Conservation (phyloP, 441 rosid species). For the Dalechampia spathulata region DNA sequence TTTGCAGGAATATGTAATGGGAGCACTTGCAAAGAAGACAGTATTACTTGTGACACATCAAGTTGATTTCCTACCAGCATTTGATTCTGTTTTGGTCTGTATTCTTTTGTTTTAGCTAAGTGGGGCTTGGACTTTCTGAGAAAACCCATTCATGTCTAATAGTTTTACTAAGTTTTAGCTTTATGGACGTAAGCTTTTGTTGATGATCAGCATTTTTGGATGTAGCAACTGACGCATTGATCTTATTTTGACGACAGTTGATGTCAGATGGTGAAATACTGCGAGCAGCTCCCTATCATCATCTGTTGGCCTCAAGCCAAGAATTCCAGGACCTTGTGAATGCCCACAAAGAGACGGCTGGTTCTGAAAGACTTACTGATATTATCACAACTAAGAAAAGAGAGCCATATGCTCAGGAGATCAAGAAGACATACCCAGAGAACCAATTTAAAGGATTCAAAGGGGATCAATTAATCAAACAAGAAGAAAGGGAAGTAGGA, state of each 20-base stretch:
- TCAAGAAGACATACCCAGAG: slow-evolving; percentile 37
- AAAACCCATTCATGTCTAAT: too few species aligned
- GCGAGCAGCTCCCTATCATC: slow-evolving; percentile 66
- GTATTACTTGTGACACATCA: slow-evolving; percentile 91
- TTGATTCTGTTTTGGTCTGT: slow-evolving; percentile 78
- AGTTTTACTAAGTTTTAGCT: too few species aligned
- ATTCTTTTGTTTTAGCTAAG: slow-evolving; percentile 3
- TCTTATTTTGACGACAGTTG: slow-evolving; percentile 38
- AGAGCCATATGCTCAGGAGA: slow-evolving; percentile 29
- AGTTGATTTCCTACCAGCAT: slow-evolving; percentile 95
- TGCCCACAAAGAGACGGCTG: slow-evolving; percentile 95
- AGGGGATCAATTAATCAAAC: slow-evolving; percentile 71
- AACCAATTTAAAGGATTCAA: slow-evolving; percentile 34
- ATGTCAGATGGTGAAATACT: slow-evolving; percentile 88
- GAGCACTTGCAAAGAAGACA: slow-evolving; percentile 67
- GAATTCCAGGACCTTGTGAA: slow-evolving; percentile 87
- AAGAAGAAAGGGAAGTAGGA: slow-evolving; percentile 81
- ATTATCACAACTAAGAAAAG: slow-evolving; percentile 28
- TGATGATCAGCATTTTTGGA: too few species aligned
- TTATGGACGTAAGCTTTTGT: too few species aligned
- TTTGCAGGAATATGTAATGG: slow-evolving; percentile 84
- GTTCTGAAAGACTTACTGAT: slow-evolving; percentile 50
- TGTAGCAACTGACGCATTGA: neutral
- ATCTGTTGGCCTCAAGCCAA: slow-evolving; percentile 52
- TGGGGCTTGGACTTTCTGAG: too few species aligned